Evolutionary conservation across 306 rosid genomes (phyloP).

Genomic region (Trichosanthes cucumerina): DNA sequence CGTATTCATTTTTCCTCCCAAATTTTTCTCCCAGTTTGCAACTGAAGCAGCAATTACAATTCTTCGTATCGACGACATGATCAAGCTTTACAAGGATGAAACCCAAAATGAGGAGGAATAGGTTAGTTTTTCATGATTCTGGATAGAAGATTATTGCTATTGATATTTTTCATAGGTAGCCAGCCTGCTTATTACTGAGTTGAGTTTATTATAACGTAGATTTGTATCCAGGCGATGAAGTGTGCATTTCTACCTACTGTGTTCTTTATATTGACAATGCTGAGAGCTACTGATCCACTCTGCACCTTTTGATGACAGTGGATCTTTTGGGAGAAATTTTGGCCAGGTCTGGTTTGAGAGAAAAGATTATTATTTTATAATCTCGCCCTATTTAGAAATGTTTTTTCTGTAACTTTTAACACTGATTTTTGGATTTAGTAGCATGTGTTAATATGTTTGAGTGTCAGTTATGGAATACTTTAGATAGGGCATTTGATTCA

Average conservation of each 20-base stretch:
- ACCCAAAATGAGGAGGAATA: constrained; percentile 41
- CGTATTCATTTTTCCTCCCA: background rate
- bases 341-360: background rate
- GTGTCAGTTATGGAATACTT: background rate
- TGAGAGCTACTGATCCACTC: background rate
- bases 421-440: background rate
- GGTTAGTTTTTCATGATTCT: background rate
- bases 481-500: background rate
- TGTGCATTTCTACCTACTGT: background rate
- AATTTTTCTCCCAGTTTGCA: constrained; percentile 49
- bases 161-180: background rate
- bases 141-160: background rate
- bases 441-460: background rate
- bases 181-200: background rate
- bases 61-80: constrained; percentile 98
- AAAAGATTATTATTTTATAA: background rate
- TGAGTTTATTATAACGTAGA: background rate
- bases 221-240: background rate
- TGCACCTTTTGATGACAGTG: background rate
- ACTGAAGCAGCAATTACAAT: constrained; percentile 97
- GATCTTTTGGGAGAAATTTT: constrained; percentile 1
- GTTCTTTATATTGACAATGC: background rate
- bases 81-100: constrained; percentile 86
- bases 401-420: background rate
- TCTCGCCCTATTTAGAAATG: background rate